These are phyloP conservation scores for Periconia digitata DNA, from an alignment of 2,329 filamentous ascomycete genomes.

Conservation along the genomic window DNA sequence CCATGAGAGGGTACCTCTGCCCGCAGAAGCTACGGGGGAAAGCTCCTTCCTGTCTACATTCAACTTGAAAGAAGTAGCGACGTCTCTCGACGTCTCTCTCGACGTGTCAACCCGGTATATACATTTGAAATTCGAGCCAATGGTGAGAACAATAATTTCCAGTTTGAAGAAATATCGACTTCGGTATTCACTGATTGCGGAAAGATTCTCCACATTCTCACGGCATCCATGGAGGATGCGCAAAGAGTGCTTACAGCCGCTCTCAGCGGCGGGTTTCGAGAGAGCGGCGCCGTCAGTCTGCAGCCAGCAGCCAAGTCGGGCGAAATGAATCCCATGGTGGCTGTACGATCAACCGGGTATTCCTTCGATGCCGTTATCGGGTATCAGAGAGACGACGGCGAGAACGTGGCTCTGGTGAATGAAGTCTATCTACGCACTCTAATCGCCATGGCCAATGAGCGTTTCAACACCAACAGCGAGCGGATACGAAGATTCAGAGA, in stretches of 20 bases:
- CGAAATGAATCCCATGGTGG: slow-evolving; percentile 71
- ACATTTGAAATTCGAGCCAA: slow-evolving; percentile 91
- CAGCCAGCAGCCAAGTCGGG: slow-evolving; percentile 35
- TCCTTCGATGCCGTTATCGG: slow-evolving; percentile 82
- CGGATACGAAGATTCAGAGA: slow-evolving; percentile 66
- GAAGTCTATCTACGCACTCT: slow-evolving; percentile 69
- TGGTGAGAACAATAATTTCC: slow-evolving; percentile 61
- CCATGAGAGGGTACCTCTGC: slow-evolving; percentile 66
- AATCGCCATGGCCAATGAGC: slow-evolving; percentile 70
- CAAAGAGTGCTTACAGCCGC: slow-evolving; percentile 75
- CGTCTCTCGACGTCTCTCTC: slow-evolving; percentile 4
- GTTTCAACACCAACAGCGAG: slow-evolving; percentile 69
- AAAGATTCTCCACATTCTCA: slow-evolving; percentile 81
- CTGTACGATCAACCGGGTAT: slow-evolving; percentile 80
- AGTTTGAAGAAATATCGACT: slow-evolving; percentile 11
- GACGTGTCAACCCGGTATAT: slow-evolving; percentile 52
- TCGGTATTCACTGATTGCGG: slow-evolving; percentile 10
- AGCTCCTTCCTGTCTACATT: slow-evolving; percentile 25
- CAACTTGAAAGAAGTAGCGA: slow-evolving; percentile 43
- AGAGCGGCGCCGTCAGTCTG: slow-evolving; percentile 80
- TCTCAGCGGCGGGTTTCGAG: slow-evolving; percentile 80
- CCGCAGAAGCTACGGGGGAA: slow-evolving; percentile 8
- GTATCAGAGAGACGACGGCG: slow-evolving; percentile 43
- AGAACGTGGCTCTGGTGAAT: slow-evolving; percentile 56
- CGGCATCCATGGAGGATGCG: slow-evolving; percentile 73